phyloP scores from a whole-genome alignment of 192 early-diverging fungal species.

The Backusella circina region DNA sequence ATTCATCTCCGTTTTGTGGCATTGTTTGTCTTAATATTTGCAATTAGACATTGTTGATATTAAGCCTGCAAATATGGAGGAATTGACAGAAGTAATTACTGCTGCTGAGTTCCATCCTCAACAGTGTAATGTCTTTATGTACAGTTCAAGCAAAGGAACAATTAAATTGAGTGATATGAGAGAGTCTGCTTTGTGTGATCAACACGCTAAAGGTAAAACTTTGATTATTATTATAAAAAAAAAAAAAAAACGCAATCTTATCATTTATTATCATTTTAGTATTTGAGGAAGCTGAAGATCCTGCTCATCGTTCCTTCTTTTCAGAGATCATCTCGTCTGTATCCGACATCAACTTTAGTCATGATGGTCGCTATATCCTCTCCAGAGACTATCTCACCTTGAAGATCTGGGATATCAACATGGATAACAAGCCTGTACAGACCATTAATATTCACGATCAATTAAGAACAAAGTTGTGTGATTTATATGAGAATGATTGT shows the following conservation, averaged over 20 bases:
- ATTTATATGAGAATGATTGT: slow-evolving; percentile 99
- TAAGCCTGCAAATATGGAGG: slow-evolving; percentile 99
- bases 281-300: slow-evolving; percentile 95
- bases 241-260: neutral
- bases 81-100: slow-evolving; percentile 98
- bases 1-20: neutral
- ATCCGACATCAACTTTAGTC: slow-evolving; percentile 94
- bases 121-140: slow-evolving; percentile 97
- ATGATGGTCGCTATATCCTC: slow-evolving; percentile 94
- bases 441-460: slow-evolving; percentile 97
- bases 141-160: slow-evolving; percentile 96
- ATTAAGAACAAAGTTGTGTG: slow-evolving; percentile 91
- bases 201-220: slow-evolving; percentile 77
- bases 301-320: slow-evolving; percentile 94
- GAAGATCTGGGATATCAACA: slow-evolving; percentile 98
- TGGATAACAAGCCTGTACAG: slow-evolving; percentile 90
- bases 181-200: slow-evolving; percentile 90
- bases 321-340: slow-evolving; percentile 99
- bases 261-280: slow-evolving; percentile 39
- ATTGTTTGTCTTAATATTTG: neutral
- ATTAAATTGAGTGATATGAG: slow-evolving; percentile 98
- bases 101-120: slow-evolving; percentile 96
- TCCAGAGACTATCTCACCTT: slow-evolving; percentile 96
- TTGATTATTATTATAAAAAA: too few species aligned
- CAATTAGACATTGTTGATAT: slow-evolving; percentile 95